Conservation (phyloP, 208 protist species). For the Balamuthia mandrillaris region DNA sequence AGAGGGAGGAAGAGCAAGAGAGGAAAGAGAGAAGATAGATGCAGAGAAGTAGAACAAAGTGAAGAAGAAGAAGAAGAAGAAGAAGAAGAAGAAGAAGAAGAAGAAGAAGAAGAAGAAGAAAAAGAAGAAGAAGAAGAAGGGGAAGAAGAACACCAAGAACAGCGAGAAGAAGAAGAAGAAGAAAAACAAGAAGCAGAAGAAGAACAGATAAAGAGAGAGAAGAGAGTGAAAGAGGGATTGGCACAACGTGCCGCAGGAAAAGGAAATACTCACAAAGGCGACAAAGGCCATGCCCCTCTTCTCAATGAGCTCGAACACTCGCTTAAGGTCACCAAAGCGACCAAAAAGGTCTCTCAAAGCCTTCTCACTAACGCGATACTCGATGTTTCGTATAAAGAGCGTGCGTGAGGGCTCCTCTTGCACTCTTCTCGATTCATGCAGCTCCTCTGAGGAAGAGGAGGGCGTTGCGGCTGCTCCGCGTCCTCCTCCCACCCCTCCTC, state of each 20-base stretch:
- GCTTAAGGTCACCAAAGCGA: background rate
- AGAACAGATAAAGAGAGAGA: too few species aligned
- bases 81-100: too few species aligned
- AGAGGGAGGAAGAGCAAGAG: too few species aligned
- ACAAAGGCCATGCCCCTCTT: conserved; percentile 1
- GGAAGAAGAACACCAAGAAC: background rate
- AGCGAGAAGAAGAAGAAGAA: background rate
- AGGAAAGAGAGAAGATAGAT: too few species aligned
- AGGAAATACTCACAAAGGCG: background rate
- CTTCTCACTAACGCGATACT: background rate
- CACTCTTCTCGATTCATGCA: background rate
- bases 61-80: too few species aligned
- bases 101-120: too few species aligned
- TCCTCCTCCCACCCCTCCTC: background rate
- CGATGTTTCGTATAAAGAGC: background rate
- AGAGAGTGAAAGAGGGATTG: too few species aligned
- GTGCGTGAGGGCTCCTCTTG: background rate
- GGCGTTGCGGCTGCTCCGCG: background rate
- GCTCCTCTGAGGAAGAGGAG: background rate
- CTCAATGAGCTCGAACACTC: background rate
- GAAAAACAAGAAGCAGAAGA: background rate
- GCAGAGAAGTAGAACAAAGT: too few species aligned
- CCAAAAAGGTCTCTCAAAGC: background rate
- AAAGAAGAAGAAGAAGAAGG: background rate
- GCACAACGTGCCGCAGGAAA: too few species aligned